Evolutionary conservation across 169 alveolate genomes (phyloP).

Genomic region (Pseudocohnilembus persalinus): DNA sequence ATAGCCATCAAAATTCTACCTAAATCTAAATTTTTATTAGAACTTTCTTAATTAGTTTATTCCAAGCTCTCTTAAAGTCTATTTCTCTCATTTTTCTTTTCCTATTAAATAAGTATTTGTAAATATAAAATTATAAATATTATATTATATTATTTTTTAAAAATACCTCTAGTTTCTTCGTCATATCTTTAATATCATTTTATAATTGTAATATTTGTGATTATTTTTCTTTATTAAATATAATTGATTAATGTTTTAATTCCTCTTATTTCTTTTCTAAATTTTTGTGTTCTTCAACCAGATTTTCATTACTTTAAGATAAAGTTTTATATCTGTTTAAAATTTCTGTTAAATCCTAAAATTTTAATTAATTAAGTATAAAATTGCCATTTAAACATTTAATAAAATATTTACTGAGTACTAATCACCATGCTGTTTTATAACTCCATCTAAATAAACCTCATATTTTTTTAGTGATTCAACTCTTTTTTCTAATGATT

Average conservation of each 20-base stretch:
- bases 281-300: conserved; percentile 49
- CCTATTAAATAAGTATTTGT: conserved; percentile 18
- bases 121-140: too few relatives aligned
- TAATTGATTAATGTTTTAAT: conserved; percentile 47
- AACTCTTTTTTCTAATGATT: conserved; percentile 61
- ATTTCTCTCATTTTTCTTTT: conserved; percentile 59
- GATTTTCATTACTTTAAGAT: conserved; percentile 54
- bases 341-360: conserved; percentile 58
- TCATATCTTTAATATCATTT: conserved; percentile 63
- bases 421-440: conserved; percentile 65
- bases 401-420: conserved; percentile 28
- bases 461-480: conserved; percentile 68
- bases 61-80: conserved; percentile 54
- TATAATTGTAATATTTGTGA: conserved; percentile 49
- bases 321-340: conserved; percentile 62
- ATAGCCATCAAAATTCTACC: conserved; percentile 75
- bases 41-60: conserved; percentile 48
- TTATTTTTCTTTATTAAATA: conserved; percentile 54
- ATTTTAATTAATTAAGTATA: neutral
- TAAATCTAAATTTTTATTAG: conserved; percentile 47
- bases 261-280: conserved; percentile 55
- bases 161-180: conserved; percentile 49
- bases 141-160: neutral
- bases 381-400: too few relatives aligned
- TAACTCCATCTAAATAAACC: conserved; percentile 63